Base-by-base conservation (phyloP, 768 basidiomycete genomes). In the Tubosaeta sp. region DNA sequence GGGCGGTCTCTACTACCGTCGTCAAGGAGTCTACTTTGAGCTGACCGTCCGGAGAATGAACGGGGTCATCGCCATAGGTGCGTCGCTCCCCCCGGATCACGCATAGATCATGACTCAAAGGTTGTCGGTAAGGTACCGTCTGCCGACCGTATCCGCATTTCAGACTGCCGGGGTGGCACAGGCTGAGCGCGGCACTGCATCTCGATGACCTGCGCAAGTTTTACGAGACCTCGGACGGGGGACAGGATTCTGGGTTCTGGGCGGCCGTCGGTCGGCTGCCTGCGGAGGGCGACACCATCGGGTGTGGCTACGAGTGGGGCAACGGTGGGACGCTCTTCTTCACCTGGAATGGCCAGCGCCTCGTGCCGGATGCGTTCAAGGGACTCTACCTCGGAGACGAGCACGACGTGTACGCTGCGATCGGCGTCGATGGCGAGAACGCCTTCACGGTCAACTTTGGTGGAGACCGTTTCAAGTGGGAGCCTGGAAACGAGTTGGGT, bases 191-290 rank as follows among this genome's bases (percentile, higher is more conserved):
- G 2, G 85, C 77, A 2, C 70, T 85, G 26, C 85, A 87, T 58
- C 75, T 87, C 32, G 86, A 87, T 61, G 85, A 87, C 67, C 71
- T 84, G 61, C 77, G 82, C 62, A 87, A 86, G 65, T 87, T 86
- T 73, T 86, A 82, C 53, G 84, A 86, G 59, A 83, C 85, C 59
- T 69, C 82, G 2, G 72, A 80, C 43, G 85, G 85, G 16, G 85
- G 85, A 11, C 76, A 81, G 1, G 80, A 83, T 50, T 87, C 32
- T 12, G 59, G 55, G 2, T 58, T 41, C 80, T 65, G 67, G 59
- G 55, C 42, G 19, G 55, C 47, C 0, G 19, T 60, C 65, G 37
- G 53, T 34, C 39, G 64, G 71, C 25, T 61, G 55, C 25, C 66
- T 56, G 47, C 69, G 80, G 46, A 59, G 48, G 81, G 79, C 1